Base-by-base conservation (phyloP, 768 basidiomycete species). In the Fomitopsis pulvina region DNA sequence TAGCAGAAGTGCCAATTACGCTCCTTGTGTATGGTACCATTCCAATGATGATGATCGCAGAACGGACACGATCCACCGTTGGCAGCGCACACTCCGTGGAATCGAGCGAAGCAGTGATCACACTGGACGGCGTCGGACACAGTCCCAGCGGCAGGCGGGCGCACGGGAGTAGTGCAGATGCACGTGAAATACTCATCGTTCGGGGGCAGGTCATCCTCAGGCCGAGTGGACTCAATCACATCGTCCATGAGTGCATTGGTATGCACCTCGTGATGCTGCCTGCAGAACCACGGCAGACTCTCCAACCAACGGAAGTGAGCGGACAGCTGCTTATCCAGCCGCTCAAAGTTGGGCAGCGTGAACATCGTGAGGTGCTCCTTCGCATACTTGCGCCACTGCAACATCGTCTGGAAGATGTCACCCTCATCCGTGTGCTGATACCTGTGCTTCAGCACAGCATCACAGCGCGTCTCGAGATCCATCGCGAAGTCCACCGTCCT, bases 61-160 rank as follows among this genome's bases (percentile, higher is more conserved):
- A 92, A 92, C 0, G 89, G 89, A 61, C 89, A 92, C 4, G 89
- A 92, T 29, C 89, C 90, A n/a, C 89, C 89, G 55, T 85, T 87
- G 56, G 83, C 83, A 10, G 88, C 89, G 58, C 89, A 92, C 43
- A 81, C 75, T 4, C 87, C 88, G 53, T 92, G 89, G 68, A 92
- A 92, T 43, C 88, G 73, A 42, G 89, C 90, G 63, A 78, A 87
- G 54, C 89, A 92, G 57, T 92, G 88, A 61, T 92, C 89, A 62
- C 89, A 92, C 63, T 92, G 90, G 14, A 92, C 90, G 1, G 90
- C 89, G 61, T 91, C 88, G 0, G 90, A 90, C 25, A 77, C 71
- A 20, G 73, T 69, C 11, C 87, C 87, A 3, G 79, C 80, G 2
- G 81, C 81, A n/a, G 88, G 88, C 6, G 88, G 89, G 21, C 81